phyloP scores from a whole-genome alignment of 2,329 filamentous ascomycete species.

The Diaporthe ilicicola region DNA sequence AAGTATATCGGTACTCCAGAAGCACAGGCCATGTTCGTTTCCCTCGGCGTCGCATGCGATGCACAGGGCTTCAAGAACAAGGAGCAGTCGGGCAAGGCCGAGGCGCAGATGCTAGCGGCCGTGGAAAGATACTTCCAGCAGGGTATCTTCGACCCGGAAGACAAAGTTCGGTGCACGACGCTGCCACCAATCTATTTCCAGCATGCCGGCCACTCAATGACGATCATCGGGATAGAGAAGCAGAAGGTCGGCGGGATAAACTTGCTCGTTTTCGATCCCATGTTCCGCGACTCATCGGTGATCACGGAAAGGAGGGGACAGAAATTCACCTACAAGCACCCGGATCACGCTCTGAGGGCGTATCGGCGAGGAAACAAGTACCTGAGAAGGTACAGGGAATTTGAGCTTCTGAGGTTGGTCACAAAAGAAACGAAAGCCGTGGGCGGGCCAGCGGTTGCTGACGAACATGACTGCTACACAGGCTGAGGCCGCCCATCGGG shows the following conservation, averaged over 20 bases:
- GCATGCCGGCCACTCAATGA: slow-evolving; percentile 88
- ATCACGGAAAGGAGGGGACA: slow-evolving; percentile 67
- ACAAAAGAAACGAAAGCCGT: not conserved
- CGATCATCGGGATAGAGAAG: slow-evolving; percentile 85
- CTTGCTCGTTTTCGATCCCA: slow-evolving; percentile 88
- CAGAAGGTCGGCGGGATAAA: slow-evolving; percentile 69
- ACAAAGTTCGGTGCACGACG: slow-evolving; percentile 74
- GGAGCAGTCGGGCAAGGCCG: slow-evolving; percentile 52
- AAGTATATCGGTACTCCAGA: slow-evolving; percentile 97
- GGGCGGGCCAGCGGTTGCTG: not conserved
- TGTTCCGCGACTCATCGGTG: slow-evolving; percentile 73
- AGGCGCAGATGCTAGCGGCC: slow-evolving; percentile 68
- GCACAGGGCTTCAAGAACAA: slow-evolving; percentile 66
- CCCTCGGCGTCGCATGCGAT: slow-evolving; percentile 73
- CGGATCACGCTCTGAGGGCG: slow-evolving; percentile 68
- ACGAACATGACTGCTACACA: not conserved
- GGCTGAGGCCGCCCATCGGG: slow-evolving; percentile 18
- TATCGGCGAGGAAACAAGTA: slow-evolving; percentile 78
- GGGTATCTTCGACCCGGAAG: slow-evolving; percentile 56
- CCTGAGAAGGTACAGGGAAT: slow-evolving; percentile 75
- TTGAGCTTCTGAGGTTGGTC: slow-evolving; percentile 77
- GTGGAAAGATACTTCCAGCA: slow-evolving; percentile 79
- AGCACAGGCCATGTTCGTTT: slow-evolving; percentile 81
- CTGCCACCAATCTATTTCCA: slow-evolving; percentile 91
- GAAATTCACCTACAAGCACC: slow-evolving; percentile 53